Percentiles rank a stretch among this genome's conserved stretches.
These are phyloP conservation scores for Solanum chmielewskii DNA, from an alignment of 257 asterid species.

Conservation along the genomic window DNA sequence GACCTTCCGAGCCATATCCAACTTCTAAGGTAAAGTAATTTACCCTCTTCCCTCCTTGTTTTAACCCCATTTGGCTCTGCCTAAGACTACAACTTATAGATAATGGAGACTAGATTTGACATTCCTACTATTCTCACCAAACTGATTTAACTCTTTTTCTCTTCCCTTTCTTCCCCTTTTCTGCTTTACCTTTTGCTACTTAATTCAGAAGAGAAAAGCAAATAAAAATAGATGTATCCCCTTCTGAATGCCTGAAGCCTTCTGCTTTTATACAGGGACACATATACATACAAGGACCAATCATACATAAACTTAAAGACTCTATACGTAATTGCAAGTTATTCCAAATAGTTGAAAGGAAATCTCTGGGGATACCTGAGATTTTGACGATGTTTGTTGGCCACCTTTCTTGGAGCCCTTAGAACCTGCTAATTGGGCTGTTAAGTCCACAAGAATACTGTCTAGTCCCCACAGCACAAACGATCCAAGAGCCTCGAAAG, in stretches of 20 bases:
- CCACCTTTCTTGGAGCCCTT: slow-evolving; percentile 62
- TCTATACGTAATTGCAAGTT: not conserved
- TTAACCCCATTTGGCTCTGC: not conserved
- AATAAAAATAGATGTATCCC: not conserved
- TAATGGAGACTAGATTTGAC: not conserved
- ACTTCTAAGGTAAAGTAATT: not conserved
- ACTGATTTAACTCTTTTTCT: not conserved
- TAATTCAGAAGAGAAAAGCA: not conserved
- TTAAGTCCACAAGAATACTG: slow-evolving; percentile 54
- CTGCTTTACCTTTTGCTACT: not conserved
- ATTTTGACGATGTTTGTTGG: slow-evolving; percentile 57
- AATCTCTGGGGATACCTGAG: slow-evolving; percentile 43
- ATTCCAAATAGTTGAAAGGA: not conserved
- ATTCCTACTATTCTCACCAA: not conserved
- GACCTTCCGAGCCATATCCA: not conserved
- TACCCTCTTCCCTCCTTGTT: not conserved
- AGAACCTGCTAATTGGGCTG: slow-evolving; percentile 37
- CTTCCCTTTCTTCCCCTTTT: not conserved
- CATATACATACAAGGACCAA: not conserved
- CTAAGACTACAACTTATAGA: not conserved
- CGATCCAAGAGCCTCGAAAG: slow-evolving; percentile 52
- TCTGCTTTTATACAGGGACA: not conserved
- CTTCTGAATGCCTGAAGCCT: not conserved
- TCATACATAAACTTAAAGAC: not conserved
- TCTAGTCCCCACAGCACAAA: slow-evolving; percentile 75